phyloP scores from a whole-genome alignment of 2,329 filamentous ascomycete genomes.

The Verticillium longisporum region DNA sequence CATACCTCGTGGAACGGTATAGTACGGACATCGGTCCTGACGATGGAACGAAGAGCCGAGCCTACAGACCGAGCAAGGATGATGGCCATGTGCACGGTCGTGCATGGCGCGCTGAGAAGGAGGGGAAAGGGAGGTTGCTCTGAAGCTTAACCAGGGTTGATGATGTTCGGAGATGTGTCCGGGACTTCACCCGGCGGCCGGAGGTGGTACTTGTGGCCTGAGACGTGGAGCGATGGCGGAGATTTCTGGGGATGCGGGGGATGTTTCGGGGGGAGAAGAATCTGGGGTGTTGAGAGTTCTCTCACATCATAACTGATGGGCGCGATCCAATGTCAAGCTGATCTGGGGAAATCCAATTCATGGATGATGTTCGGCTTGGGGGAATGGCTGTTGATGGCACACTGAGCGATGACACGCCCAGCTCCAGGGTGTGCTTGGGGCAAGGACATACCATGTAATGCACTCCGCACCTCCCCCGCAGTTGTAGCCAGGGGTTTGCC shows the following conservation, averaged over 20 bases:
- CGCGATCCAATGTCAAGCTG: not conserved
- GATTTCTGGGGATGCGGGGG: not conserved
- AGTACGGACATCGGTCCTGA: not conserved
- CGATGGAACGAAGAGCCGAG: not conserved
- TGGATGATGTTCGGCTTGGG: not conserved
- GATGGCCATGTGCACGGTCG: not conserved
- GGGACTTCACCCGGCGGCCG: not conserved
- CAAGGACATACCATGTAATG: not conserved
- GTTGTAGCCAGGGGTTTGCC: too few species aligned
- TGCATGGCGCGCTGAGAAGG: not conserved
- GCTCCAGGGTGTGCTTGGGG: too few species aligned
- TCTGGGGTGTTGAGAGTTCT: not conserved
- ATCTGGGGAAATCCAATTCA: not conserved
- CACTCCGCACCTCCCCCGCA: not conserved
- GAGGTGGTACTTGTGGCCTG: not conserved
- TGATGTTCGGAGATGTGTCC: not conserved
- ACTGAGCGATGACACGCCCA: too few species aligned
- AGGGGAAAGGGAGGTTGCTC: not conserved
- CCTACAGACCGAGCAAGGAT: not conserved
- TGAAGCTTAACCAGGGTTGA: not conserved
- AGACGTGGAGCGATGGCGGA: not conserved
- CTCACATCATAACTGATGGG: not conserved
- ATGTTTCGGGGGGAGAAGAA: not conserved
- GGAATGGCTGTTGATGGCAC: not conserved
- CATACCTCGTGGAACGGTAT: not conserved